Percentiles rank a stretch among this genome's conserved stretches.
These are phyloP conservation scores for Eimeria brunetti DNA, from an alignment of 169 alveolate species.

Conservation along the genomic window DNA sequence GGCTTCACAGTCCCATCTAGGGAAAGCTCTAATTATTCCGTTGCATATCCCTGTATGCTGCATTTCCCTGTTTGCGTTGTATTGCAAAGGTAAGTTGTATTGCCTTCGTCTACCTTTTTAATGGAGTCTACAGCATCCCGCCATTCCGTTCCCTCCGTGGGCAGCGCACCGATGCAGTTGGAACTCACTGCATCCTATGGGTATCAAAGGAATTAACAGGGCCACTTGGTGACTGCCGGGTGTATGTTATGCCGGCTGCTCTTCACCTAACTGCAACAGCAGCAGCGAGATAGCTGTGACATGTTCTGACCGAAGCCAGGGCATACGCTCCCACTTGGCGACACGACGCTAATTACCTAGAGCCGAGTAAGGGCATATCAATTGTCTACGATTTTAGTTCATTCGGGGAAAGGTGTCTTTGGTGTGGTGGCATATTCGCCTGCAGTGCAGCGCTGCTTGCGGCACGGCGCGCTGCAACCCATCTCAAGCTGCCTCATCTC, in stretches of 20 bases:
- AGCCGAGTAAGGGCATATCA: background rate
- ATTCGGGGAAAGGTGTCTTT: background rate
- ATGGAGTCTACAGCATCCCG: too few relatives aligned
- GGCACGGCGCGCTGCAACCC: background rate
- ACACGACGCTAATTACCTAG: background rate
- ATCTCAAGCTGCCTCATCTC: background rate
- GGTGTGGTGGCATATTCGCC: background rate
- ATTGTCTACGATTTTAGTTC: background rate
- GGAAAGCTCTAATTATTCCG: background rate
- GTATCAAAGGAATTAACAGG: too few relatives aligned
- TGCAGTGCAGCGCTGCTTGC: background rate
- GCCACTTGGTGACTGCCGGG: too few relatives aligned
- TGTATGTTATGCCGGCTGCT: too few relatives aligned
- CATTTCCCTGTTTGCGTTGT: too few relatives aligned
- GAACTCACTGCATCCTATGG: too few relatives aligned
- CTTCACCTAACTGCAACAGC: too few relatives aligned
- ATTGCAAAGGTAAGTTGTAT: too few relatives aligned
- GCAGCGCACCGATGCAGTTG: too few relatives aligned
- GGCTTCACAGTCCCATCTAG: background rate
- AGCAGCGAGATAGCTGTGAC: background rate
- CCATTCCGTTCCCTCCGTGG: too few relatives aligned
- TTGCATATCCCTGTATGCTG: too few relatives aligned
- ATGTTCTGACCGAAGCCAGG: background rate
- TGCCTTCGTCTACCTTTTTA: too few relatives aligned
- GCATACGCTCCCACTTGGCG: background rate